Percentiles rank a stretch among this genome's conserved stretches.
Evolutionary conservation across 139 green algal species (phyloP).

Genomic region (Tetradesmus lagerheimii): DNA sequence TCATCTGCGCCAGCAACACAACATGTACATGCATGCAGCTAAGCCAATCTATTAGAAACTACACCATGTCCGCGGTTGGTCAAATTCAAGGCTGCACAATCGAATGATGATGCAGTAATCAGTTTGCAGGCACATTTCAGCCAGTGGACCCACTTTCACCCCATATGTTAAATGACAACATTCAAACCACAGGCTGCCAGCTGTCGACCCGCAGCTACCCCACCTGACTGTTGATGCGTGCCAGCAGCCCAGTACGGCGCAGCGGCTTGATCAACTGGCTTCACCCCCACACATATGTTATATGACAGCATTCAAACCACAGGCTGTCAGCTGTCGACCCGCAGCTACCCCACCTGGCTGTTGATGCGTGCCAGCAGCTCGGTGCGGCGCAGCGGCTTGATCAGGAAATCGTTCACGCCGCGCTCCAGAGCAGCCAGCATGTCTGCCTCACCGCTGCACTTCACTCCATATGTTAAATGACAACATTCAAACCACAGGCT

Average conservation of each 20-base stretch:
- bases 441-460: conserved; percentile 18
- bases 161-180: too few species aligned
- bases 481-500: too few species aligned
- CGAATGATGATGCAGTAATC: too few species aligned
- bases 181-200: background rate
- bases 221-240: conserved; percentile 26
- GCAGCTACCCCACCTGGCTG: background rate
- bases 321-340: background rate
- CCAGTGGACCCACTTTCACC: too few species aligned
- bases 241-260: background rate
- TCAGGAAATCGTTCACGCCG: conserved; percentile 23
- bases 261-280: too few species aligned
- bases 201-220: background rate
- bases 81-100: too few species aligned
- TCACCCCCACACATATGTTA: background rate
- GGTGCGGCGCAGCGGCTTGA: conserved; percentile 18
- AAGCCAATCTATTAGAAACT: too few species aligned
- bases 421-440: conserved; percentile 16
- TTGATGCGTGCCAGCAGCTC: conserved; percentile 22
- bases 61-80: too few species aligned
- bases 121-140: too few species aligned
- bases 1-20: conserved; percentile 5
- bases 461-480: too few species aligned
- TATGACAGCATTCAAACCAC: background rate
- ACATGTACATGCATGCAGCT: too few species aligned